Evolutionary conservation across 1,284 basidiomycete species (phyloP).

Genomic region (Coniophora puteana): DNA sequence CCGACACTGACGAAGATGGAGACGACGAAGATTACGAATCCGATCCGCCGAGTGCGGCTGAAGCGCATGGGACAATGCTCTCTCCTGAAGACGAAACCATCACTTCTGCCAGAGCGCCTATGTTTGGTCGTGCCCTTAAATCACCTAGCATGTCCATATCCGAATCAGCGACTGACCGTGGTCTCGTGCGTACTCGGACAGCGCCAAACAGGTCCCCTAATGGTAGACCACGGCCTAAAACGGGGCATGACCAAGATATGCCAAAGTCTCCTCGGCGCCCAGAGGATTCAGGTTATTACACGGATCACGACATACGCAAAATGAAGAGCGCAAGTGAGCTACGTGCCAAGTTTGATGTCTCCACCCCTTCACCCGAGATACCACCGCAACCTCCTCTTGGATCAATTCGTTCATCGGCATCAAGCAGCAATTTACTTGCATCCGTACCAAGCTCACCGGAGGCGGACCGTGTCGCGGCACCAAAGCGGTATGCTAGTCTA

Average conservation of each 20-base stretch:
- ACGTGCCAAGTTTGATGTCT: conserved; percentile 39
- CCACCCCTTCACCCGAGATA: conserved; percentile 27
- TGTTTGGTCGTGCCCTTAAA: conserved; percentile 46
- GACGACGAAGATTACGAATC: too few species aligned
- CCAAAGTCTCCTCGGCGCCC: conserved; percentile 26
- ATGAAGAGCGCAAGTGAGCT: conserved; percentile 89
- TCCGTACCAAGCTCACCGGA: conserved; percentile 32
- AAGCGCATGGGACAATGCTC: conserved; percentile 22
- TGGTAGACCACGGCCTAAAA: conserved; percentile 38
- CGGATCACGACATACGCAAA: conserved; percentile 65
- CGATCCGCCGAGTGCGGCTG: conserved; percentile 40
- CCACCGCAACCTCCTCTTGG: conserved; percentile 39
- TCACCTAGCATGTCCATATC: conserved; percentile 35
- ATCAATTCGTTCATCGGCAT: conserved; percentile 55
- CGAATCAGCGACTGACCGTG: conserved; percentile 30
- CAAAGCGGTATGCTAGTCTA: conserved; percentile 66
- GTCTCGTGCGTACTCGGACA: conserved; percentile 64
- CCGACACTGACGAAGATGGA: conserved; percentile 54
- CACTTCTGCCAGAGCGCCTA: conserved; percentile 53
- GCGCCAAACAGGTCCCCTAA: conserved; percentile 60
- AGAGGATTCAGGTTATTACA: conserved; percentile 37
- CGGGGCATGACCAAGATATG: conserved; percentile 15
- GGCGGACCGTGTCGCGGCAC: conserved; percentile 27
- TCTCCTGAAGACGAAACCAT: conserved; percentile 64
- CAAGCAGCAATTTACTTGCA: conserved; percentile 58